Base-by-base conservation (phyloP, 2,329 filamentous ascomycete genomes). In the Paraphoma sp. region DNA sequence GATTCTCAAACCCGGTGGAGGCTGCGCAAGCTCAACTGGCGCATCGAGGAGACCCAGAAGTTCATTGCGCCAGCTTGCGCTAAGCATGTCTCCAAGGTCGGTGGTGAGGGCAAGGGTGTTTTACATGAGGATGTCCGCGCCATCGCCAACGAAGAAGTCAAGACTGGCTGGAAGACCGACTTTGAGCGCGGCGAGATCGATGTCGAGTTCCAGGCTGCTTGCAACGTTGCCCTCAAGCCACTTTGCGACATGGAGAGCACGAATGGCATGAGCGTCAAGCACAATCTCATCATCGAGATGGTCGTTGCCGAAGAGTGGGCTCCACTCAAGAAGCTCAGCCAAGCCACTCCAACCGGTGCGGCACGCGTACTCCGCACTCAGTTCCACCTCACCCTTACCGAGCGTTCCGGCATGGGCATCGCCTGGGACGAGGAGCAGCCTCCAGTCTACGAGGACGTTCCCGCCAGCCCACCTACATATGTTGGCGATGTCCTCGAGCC, bases 371-470 rank as follows among this genome's bases (percentile, higher is more conserved):
- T 99, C 58, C 86, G 94, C 63, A 97, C 97, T 85, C 92, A 96
- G 75, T 98, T 97, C 81, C 87, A 86, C 68, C 83, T 95, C 51
- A 82, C 87, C 54, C 84, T 98, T 53, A 97, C 93, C 4, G 90
- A 96, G 79, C 86, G 91, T 57, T 86, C 86, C 17, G 94, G 94
- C 16, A 85, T 97, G 73, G 93, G 94, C 48, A 93, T 99, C 68
- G 92, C 90, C 66, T 99, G 95, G 94, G 94, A 98, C 67, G 94
- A 97, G 78, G 94, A 99, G 81, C 88, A 91, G 71, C 94, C 94
- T 11, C 94, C 94, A 0, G 86, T 96, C 65, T 99, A 99, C 78
- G 90, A 95, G 77, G 92, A 98, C 72, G 93, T 98, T 42, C 93
- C 94, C 0, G 89, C 87, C 2, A 92, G 89, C 68, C 94, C 94